Conservation (phyloP, 768 basidiomycete species). For the Dentipellis sp. region DNA sequence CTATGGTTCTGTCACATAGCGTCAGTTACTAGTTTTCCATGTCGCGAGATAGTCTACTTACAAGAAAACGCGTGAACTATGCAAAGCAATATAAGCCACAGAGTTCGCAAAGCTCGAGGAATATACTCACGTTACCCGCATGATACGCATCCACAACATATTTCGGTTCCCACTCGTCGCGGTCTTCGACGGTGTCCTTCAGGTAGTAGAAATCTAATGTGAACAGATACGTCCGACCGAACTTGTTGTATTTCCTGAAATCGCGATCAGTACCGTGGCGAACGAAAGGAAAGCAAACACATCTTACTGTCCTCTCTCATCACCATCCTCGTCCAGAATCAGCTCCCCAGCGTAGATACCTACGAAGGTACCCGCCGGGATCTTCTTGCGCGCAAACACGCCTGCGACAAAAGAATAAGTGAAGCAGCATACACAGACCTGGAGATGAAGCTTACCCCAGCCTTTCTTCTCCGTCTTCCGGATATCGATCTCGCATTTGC, state of each 20-base stretch:
- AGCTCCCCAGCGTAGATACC: conserved; percentile 86
- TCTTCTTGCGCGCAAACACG: conserved; percentile 62
- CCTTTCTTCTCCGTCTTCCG: conserved; percentile 70
- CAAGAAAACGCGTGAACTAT: conserved; percentile 88
- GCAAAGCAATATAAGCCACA: not conserved
- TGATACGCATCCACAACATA: conserved; percentile 85
- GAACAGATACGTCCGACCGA: conserved; percentile 74
- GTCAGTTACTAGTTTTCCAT: too few species aligned
- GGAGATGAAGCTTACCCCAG: conserved; percentile 51
- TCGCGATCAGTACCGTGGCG: conserved; percentile 1
- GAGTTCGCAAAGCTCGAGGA: not conserved
- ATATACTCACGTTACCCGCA: conserved; percentile 62
- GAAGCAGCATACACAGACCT: not conserved
- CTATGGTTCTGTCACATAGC: conserved; percentile 64
- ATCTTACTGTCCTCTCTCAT: conserved; percentile 57
- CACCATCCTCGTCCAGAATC: conserved; percentile 56
- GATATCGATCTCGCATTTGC: conserved; percentile 53
- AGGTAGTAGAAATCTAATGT: conserved; percentile 74
- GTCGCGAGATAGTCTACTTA: conserved; percentile 24
- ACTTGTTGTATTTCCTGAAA: conserved; percentile 60
- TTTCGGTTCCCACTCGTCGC: conserved; percentile 25
- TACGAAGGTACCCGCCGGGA: conserved; percentile 60
- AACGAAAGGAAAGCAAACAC: not conserved
- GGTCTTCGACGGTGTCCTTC: conserved; percentile 17
- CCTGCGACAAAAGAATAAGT: conserved; percentile 30